Base-by-base conservation (phyloP, 2,329 filamentous ascomycete genomes). In the Torrubiella hemipterigena region DNA sequence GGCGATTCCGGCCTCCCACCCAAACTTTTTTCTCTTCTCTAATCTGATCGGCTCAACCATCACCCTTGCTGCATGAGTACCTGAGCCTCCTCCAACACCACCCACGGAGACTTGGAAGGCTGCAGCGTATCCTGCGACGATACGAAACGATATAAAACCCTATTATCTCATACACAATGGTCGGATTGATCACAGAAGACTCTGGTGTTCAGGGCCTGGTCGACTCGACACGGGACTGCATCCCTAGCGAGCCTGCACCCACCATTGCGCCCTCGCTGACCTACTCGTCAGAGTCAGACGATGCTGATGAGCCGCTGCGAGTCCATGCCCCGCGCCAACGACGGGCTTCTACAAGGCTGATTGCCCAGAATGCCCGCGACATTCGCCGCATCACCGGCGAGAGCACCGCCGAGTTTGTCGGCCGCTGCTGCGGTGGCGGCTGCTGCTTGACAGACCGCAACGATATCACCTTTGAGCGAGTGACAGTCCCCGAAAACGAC, bases 401-500 rank as follows among this genome's bases (percentile, higher is more conserved):
- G 52, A 67, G 73, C 7, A 73, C 69, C 12, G 69, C 70, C 35
- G 64, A 74, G 49, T 58, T 77, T 46, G 67, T 78, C 43, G 67
- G 64, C 33, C 65, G 71, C 42, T 79, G 74, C 47, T 79, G 74
- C 39, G 74, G 74, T 31, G 73, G 73, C 18, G 72, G 72, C 34
- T 78, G 74, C 53, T 77, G 73, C 45, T 63, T 76, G 53, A 65
- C 64, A 29, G 56, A 54, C 29, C 54, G 61, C 39, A 59, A 56
- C 30, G 59, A 58, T 19, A 38, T 72, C 27, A 56, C 68, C 24
- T 73, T 66, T 35, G 72, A 77, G 45, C 50, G 48, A 6, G 52
- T 78, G 14, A 46, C 60, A 12, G 48, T 73, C 3, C 87, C 89
- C 2, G 76, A 91, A 52, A 96, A 93, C 46, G 70, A 79, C 37